Evolutionary conservation across 139 green algal genomes (phyloP), one percentile per base, ranked within the genome.

Genomic region (Volvox reticuliferus): DNA sequence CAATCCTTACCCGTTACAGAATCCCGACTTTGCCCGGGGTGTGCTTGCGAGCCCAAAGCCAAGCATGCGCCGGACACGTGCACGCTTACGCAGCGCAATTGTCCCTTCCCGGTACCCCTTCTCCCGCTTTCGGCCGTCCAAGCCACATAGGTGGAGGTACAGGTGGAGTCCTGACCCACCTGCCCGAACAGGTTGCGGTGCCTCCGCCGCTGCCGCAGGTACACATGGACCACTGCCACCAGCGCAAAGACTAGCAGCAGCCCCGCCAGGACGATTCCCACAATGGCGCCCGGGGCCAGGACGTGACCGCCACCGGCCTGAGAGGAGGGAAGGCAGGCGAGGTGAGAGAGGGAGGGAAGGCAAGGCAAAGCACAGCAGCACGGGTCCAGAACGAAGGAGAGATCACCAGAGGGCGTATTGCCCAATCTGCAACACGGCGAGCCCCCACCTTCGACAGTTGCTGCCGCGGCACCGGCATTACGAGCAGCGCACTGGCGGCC

Each of bases 171-270:
- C 79, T 21, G 37, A n/a, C 86, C 12, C 75, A 90, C 86, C 86
- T 85, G 75, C 30, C 86, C 86, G n/a, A 90, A 85, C 55, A 90
- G 30, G 75, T 84, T 90, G 24, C 86, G 28, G 61, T 90, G 26
- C 36, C 86, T 62, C 75, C 22, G 6, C 14, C 75, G n/a, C 86
- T 90, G 86, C 75, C 61, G 28, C 12, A 22, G 30, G 75, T 85
- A 77, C 55, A 90, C n/a, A 0, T 5, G 16, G 30, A 21, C 16
- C 50, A 90, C 18, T 26, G 14, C 30, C 75, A 67, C 5, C 33
- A 86, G 61, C 87, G 16, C 50, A 55, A 68, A 0, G 24, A 50
- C 13, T 62, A 91, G 24, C 33, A 79, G 30, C 33, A 28, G 13
- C 17, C 61, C 76, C 24, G 71, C 71, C 35, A 91, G 19, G 19